Conservation (phyloP, 2,329 filamentous ascomycete species). For the Albifimbria verrucaria region DNA sequence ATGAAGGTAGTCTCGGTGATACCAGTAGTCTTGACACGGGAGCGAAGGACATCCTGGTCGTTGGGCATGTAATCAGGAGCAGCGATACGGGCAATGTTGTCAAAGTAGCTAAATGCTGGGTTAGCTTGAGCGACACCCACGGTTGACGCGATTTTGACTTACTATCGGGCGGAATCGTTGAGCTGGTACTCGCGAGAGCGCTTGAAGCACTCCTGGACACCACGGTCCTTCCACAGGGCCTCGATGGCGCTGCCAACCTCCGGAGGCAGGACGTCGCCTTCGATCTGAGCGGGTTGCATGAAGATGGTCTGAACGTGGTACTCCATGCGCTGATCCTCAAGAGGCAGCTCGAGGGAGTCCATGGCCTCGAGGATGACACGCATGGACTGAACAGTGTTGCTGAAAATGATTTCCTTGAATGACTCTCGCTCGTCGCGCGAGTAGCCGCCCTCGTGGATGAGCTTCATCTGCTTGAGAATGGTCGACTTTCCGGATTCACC, state of each 20-base stretch:
- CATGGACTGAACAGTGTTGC: slow-evolving; percentile 68
- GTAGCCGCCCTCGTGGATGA: slow-evolving; percentile 98
- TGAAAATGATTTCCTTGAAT: slow-evolving; percentile 70
- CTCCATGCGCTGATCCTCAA: slow-evolving; percentile 89
- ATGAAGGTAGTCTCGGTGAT: slow-evolving; percentile 97
- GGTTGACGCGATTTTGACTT: slow-evolving; percentile 36
- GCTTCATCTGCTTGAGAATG: slow-evolving; percentile 99
- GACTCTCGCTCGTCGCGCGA: slow-evolving; percentile 79
- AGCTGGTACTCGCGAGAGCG: slow-evolving; percentile 93
- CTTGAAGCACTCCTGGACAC: slow-evolving; percentile 94
- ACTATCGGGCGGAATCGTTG: slow-evolving; percentile 97
- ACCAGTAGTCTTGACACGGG: slow-evolving; percentile 96
- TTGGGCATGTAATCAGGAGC: slow-evolving; percentile 91
- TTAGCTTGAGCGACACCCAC: slow-evolving; percentile 26
- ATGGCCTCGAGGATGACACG: slow-evolving; percentile 67
- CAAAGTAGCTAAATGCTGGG: slow-evolving; percentile 71
- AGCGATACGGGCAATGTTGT: slow-evolving; percentile 88
- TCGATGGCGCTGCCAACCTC: slow-evolving; percentile 93
- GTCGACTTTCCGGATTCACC: slow-evolving; percentile 95
- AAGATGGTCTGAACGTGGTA: slow-evolving; percentile 98
- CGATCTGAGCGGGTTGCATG: slow-evolving; percentile 96
- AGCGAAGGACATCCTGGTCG: slow-evolving; percentile 91
- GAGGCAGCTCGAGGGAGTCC: slow-evolving; percentile 71
- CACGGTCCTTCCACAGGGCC: slow-evolving; percentile 86
- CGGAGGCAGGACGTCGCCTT: slow-evolving; percentile 89